These are phyloP conservation scores for Lactarius quietus DNA, from an alignment of 768 basidiomycete genomes.

Conservation along the genomic window DNA sequence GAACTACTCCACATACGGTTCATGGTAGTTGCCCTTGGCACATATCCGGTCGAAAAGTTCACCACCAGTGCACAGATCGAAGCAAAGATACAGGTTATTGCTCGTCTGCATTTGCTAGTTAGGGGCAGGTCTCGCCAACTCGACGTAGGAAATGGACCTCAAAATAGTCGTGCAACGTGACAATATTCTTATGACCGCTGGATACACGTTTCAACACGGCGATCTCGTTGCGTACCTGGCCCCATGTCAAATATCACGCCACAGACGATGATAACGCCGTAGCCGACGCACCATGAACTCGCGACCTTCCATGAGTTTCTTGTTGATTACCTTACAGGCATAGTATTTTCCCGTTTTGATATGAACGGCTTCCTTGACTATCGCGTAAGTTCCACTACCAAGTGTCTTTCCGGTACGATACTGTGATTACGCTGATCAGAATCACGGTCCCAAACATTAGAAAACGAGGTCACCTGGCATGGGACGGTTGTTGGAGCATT, in stretches of 20 bases:
- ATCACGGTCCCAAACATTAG: not conserved
- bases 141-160: slow-evolving; percentile 51
- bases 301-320: slow-evolving; percentile 96
- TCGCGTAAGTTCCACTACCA: slow-evolving; percentile 91
- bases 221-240: slow-evolving; percentile 94
- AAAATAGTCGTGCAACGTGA: slow-evolving; percentile 94
- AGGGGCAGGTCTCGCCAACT: not conserved
- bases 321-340: slow-evolving; percentile 99
- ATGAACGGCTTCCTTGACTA: slow-evolving; percentile 93
- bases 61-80: slow-evolving; percentile 95
- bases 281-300: slow-evolving; percentile 83
- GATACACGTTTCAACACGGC: slow-evolving; percentile 91
- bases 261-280: not conserved
- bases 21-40: slow-evolving; percentile 94
- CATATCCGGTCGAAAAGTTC: slow-evolving; percentile 99
- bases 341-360: slow-evolving; percentile 91
- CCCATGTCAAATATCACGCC: slow-evolving; percentile 15
- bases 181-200: slow-evolving; percentile 85
- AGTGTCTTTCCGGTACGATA: slow-evolving; percentile 86
- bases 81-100: slow-evolving; percentile 90
- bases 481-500: slow-evolving; percentile 40
- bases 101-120: slow-evolving; percentile 52
- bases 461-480: slow-evolving; percentile 39
- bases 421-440: slow-evolving; percentile 36
- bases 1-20: slow-evolving; percentile 56